These are phyloP conservation scores for Combretum micranthum DNA, from an alignment of 345 rosid genomes.

Conservation along the genomic window DNA sequence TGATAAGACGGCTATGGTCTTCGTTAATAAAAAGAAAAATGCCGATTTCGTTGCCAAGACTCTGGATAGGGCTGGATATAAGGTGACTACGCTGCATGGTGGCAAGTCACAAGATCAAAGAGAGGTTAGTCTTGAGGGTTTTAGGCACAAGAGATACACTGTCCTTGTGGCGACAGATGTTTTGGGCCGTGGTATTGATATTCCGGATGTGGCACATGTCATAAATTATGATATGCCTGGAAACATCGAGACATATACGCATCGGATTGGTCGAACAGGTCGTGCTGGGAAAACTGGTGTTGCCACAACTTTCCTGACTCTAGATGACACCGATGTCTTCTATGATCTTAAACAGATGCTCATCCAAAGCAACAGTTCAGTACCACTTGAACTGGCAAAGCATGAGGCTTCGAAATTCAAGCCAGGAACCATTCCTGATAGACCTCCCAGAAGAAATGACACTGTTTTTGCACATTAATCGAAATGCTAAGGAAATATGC, in stretches of 20 bases:
- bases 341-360: constrained; percentile 99
- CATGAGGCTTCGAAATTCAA: constrained; percentile 92
- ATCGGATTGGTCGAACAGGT: constrained; percentile 91
- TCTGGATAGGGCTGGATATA: constrained; percentile 76
- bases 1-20: constrained; percentile 84
- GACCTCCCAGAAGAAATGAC: constrained; percentile 89
- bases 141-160: constrained; percentile 75
- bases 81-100: constrained; percentile 86
- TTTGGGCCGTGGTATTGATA: constrained; percentile 92
- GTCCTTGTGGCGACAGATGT: constrained; percentile 95
- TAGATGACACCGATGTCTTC: constrained; percentile 70
- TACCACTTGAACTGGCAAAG: constrained; percentile 87
- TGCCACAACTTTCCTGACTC: constrained; percentile 84
- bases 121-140: constrained; percentile 88
- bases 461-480: constrained; percentile 72
- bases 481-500: no score
- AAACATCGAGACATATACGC: constrained; percentile 80
- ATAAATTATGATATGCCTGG: constrained; percentile 90
- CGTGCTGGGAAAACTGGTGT: constrained; percentile 95
- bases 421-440: constrained; percentile 80
- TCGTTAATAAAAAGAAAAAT: constrained; percentile 87
- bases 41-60: constrained; percentile 72
- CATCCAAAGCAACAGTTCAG: constrained; percentile 77
- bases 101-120: constrained; percentile 96
- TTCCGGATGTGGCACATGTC: constrained; percentile 92